Base-by-base conservation (phyloP, 2,329 filamentous ascomycete species). In the Aschersonia sp. region DNA sequence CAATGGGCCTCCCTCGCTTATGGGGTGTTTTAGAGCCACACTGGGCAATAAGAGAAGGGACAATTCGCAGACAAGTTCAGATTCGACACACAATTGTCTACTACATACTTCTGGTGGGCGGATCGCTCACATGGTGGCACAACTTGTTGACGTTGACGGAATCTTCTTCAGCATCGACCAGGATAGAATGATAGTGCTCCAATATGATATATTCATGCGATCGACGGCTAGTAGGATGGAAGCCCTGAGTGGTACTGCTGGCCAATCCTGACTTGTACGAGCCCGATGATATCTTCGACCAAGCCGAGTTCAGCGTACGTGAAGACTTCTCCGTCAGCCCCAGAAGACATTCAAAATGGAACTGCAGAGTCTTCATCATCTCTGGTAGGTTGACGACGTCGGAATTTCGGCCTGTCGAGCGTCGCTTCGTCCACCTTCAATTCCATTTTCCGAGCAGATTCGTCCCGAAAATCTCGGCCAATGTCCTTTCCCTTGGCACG, bases 1-100 rank as follows among this genome's bases (percentile, higher is more conserved):
- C 77, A 69, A 85, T 89, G 74, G 92, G 92, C 6, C 68, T 97
- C 45, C 92, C 92, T 29, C 76, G 88, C 6, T 66, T 97, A 49
- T 94, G 85, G 81, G 90, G 92, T 1, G 70, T 76, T 7, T 77
- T 95, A 4, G 76, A 81, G 55, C 76, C 69, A 10, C 60, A 67
- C 47, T 70, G 67, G 67, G 48, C 66, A 42, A 50, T 41, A 48
- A 53, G 52, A 22, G 48, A 42, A 5, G 54, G 57, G 35, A 42
- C 42, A 48, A 57, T 56, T 52, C 55, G 49, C 52, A 55, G 47
- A 32, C 50, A 44, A 11, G 51, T 54, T 4, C 53, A 51, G 6
- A 52, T 54, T 53, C 56, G 61, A 40, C 94, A 85, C 85, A 90
- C 85, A 0, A 63, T 84, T 4, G 69, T 76, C 1, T 97, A 97